Base-by-base conservation (phyloP, 169 alveolate genomes). In the Plasmodium cynomolgi region DNA sequence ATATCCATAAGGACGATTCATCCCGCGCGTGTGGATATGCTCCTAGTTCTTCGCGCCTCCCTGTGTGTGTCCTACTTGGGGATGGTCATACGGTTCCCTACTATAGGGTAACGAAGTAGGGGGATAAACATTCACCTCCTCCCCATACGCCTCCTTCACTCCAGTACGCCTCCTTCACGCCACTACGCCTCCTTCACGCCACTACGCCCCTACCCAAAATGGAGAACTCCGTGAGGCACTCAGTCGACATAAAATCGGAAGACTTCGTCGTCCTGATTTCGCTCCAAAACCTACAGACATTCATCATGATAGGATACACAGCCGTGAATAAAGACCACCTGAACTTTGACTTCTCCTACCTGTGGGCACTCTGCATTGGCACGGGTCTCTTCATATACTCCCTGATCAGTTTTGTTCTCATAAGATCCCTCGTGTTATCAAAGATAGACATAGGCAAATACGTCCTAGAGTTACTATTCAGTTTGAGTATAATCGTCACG, bases 211-310 rank as follows among this genome's bases (percentile, higher is more conserved):
- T 5, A 17, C 2, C 7, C 8, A 41, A 58, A 56, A 90, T 90
- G 94, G 88, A 79, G 58, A 90, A 80, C 79, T 23, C 88, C 33
- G 44, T 39, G 74, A 81, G 94, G 34, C 97, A 95, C 68, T 92
- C 96, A 2, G 44, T 90, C 33, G 92, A 93, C 47, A 85, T 95
- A 77, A 84, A 90, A 34, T 90, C 95, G 58, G 97, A 95, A 82
- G 97, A 95, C 39, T 95, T 95, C 71, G 97, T 92, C 50, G 97
- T 93, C 56, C 62, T 90, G 33, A 86, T 95, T 39, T 93, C 96
- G 23, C 92, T 95, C 41, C 95, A 93, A 81, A 93, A 93, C 44
- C 54, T 95, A 74, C 93, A 85, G 80, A 85, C 95, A n/a, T 95
- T 85, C 72, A 95, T 95, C 37, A 73, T 95, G 83, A 93, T 93